Base-by-base conservation (phyloP, 208 protist genomes). In the Kentomonas sorsogonicus region DNA sequence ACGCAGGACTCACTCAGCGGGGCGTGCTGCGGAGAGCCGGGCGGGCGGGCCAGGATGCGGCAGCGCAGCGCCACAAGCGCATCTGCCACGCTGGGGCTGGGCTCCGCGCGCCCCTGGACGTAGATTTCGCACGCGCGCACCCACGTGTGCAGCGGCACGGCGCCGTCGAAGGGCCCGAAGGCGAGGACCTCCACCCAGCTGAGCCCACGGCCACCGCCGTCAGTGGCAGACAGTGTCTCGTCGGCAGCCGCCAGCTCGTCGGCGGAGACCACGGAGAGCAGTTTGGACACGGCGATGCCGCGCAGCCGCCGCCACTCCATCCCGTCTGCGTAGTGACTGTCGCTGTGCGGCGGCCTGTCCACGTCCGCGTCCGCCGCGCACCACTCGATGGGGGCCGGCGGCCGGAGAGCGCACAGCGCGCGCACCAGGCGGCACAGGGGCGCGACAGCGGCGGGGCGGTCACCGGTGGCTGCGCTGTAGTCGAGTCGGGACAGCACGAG, bases 271-370 rank as follows among this genome's bases (percentile, higher is more conserved):
- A 48, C 48, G 22, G 60, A 22, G 9, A 85, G 33, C 25, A 74
- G 46, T 0, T 51, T 30, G 20, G 63, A 48, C 67, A 85, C 66
- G 1, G 68, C 60, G n/a, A 78, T 34, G 1, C 81, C 81, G 18
- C 74, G 71, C 47, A 89, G 69, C 1, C 81, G 63, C n/a, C 75
- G 72, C 77, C 81, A 89, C 62, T 89, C 81, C 11, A n/a, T 7
- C 3, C 22, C 16, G 22, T 54, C 54, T 22, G 11, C 3, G 18
- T 20, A 16, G 6, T 2, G 11, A n/a, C 20, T 4, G 39, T 51
- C 29, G 11, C 13, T 38, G 3, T 54, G 74, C 50, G 55, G 50
- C 10, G 45, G 63, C 26, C n/a, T n/a, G n/a, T n/a, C n/a, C n/a
- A n/a, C 81, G 16, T 22, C 10, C 3, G n/a, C 16, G 22, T 54